Conservation (phyloP, 2,329 filamentous ascomycete genomes). For the Fusarium acutatum region DNA sequence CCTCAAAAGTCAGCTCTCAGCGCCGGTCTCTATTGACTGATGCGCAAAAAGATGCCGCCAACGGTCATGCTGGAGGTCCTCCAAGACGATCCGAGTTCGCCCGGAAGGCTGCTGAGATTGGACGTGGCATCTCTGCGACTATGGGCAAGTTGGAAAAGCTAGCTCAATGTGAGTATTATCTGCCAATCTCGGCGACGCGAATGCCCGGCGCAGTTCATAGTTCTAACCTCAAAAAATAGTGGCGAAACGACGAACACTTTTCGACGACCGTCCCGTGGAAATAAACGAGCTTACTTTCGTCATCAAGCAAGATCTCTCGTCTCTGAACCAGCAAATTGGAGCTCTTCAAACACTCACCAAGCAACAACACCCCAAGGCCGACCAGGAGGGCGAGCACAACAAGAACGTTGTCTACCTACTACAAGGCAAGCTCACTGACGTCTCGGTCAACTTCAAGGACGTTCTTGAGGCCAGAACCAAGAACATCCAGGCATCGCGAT, state of each 20-base stretch:
- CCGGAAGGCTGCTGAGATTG: conserved; percentile 88
- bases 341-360: conserved; percentile 80
- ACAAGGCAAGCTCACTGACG: conserved; percentile 90
- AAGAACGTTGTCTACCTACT: conserved; percentile 95
- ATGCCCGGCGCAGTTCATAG: neutral
- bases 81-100: conserved; percentile 89
- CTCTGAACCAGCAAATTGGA: conserved; percentile 85
- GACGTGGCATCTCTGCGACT: conserved; percentile 87
- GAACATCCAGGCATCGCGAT: conserved; percentile 94
- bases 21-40: conserved; percentile 81
- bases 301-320: conserved; percentile 95
- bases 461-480: conserved; percentile 95
- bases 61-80: conserved; percentile 56
- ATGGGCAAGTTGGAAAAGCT: conserved; percentile 96
- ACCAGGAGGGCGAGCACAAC: conserved; percentile 95
- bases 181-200: neutral
- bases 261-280: conserved; percentile 95
- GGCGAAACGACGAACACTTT: conserved; percentile 95
- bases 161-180: conserved; percentile 71
- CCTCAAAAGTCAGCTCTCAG: conserved; percentile 80
- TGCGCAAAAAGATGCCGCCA: conserved; percentile 72
- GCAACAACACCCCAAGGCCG: conserved; percentile 75
- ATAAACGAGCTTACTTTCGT: conserved; percentile 97
- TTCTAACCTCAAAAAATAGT: conserved; percentile 57
- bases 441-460: conserved; percentile 96